Evolutionary conservation across 129 eudicot genomes (phyloP).

Genomic region (Deinandra increscens): DNA sequence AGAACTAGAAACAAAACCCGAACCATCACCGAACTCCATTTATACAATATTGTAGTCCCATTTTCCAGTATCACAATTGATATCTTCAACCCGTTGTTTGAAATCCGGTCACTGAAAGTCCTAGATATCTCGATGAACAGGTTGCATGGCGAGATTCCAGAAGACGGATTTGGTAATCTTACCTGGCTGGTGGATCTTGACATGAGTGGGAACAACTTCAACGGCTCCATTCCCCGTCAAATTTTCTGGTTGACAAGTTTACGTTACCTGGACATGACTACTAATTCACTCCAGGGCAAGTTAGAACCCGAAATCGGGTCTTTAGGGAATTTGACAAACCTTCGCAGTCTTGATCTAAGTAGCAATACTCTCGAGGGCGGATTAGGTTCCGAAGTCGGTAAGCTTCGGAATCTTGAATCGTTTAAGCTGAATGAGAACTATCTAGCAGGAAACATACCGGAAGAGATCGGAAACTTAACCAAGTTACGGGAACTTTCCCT

Average conservation of each 20-base stretch:
- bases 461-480: slow-evolving; percentile 45
- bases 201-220: slow-evolving; percentile 40
- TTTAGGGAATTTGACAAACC: slow-evolving; percentile 34
- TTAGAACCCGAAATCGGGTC: slow-evolving; percentile 29
- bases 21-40: slow-evolving; percentile 34
- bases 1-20: slow-evolving; percentile 4
- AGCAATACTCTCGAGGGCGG: slow-evolving; percentile 37
- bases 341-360: slow-evolving; percentile 46
- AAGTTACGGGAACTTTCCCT: slow-evolving; percentile 38
- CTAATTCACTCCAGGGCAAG: slow-evolving; percentile 38
- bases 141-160: slow-evolving; percentile 36
- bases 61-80: neutral
- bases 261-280: slow-evolving; percentile 44
- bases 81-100: slow-evolving; percentile 44
- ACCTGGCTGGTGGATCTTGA: slow-evolving; percentile 51
- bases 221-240: slow-evolving; percentile 40
- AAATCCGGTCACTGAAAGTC: slow-evolving; percentile 30
- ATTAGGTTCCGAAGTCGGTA: slow-evolving; percentile 37
- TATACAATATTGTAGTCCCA: slow-evolving; percentile 30
- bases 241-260: slow-evolving; percentile 37
- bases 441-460: slow-evolving; percentile 37
- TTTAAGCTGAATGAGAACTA: slow-evolving; percentile 43
- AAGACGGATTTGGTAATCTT: slow-evolving; percentile 45
- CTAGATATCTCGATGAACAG: slow-evolving; percentile 46
- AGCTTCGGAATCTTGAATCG: slow-evolving; percentile 33